Base-by-base conservation (phyloP, 495 filamentous ascomycete genomes). In the Penicillium malachiteum region DNA sequence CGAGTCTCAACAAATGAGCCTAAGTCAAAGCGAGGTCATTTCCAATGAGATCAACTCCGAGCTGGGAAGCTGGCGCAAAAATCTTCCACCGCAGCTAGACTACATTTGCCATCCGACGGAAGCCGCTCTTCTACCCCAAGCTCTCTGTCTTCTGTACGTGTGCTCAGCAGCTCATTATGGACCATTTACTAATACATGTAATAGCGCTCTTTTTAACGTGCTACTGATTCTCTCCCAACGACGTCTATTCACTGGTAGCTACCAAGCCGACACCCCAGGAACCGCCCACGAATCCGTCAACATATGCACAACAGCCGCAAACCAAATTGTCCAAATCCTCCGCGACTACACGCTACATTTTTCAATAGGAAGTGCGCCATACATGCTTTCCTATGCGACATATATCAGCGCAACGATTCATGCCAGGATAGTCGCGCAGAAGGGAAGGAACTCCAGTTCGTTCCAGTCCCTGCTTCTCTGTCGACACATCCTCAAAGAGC, bases 351-450 rank as follows among this genome's bases (percentile, higher is more conserved):
- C 63, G 5, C 52, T 57, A 26, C 55, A 63, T 16, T 70, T 66
- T 37, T 60, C 65, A 11, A 58, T 70, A 26, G 56, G 50, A 26
- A 62, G 55, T 4, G 67, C 69, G 9, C 69, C 69, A 1, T 71
- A 70, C 50, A 60, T 71, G 58, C 56, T 71, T 0, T 71, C 69
- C 0, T 71, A 71, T 42, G 65, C 69, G 0, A 71, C 69, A 0
- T 71, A 71, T 38, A 68, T 71, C 48, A 65, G 64, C 39, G 69
- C 69, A 18, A 71, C 67, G 0, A 70, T 71, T 21, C 67, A 71
- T 43, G 69, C 63, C 5, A 57, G 65, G 3, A 63, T 71, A 9
- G 65, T 61, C 9, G 65, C 65, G 5, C 65, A 66, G 12, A 68
- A 66, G 34, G 63, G 65, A 18, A 55, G 51, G 4, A 56, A 48